Evolutionary conservation across 768 basidiomycete genomes (phyloP), one percentile per base, ranked within the genome.

Genomic region (Termitomyces heimii): DNA sequence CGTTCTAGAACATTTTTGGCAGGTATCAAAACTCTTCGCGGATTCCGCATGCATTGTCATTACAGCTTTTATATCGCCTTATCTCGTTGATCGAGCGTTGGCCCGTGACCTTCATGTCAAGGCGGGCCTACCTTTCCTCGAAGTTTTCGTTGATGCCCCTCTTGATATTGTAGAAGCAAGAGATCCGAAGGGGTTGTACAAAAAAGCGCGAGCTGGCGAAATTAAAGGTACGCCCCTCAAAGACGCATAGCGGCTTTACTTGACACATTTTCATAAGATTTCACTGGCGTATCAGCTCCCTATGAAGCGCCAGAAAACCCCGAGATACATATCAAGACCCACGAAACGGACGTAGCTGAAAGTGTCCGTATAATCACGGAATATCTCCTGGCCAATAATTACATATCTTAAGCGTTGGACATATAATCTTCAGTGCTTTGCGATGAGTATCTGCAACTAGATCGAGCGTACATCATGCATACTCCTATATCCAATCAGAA

Each of bases 31-130:
- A 70, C 78, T 98, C 42, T 97, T 99, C 71, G 85, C 94, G 20
- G 91, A 95, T 66, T 82, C 94, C 3, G 87, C 83, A 32, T 90
- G 88, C 63, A 80, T 97, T 62, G 79, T 90, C 18, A 79, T 98
- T 68, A 96, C 97, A 18, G 95, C 97, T 13, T 99, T 99, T 76
- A 99, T 99, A 72, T 98, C 97, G 1, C 97, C 97, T n/a, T 98
- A 98, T 73, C 79, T 83, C 49, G 81, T 84, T 14, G 96, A 99
- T 76, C 85, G 97, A 34, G 79, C 82, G 13, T 69, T 87, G 47
- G 97, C 92, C 22, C 85, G 97, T 44, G 76, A 85, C 57, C 78
- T 98, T 29, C 96, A 99, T 71, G 79, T 83, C 48, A 77, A 83
- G 50, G 78, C 83, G 2, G 77, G 79, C 18, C 72, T 98, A 43